phyloP scores from a whole-genome alignment of 2,329 filamentous ascomycete genomes.

The Ilyonectria mors-panacis region DNA sequence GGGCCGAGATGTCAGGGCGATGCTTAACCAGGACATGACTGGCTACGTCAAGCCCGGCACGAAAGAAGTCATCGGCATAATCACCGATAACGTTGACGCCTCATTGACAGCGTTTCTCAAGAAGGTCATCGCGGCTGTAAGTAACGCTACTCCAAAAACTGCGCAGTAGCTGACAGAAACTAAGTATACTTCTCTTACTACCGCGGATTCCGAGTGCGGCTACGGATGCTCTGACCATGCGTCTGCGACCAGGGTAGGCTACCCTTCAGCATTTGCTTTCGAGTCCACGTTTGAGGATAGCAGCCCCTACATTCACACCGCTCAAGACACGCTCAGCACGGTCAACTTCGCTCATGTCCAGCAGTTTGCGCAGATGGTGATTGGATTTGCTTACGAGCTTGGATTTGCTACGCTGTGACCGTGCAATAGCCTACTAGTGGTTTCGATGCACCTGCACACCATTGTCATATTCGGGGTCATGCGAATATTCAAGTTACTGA shows the following conservation, averaged over 20 bases:
- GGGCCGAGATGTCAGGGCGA: constrained; percentile 55
- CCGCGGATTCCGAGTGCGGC: constrained; percentile 65
- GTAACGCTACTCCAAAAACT: neutral
- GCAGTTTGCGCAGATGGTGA: constrained; percentile 70
- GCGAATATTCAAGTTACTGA: too few relatives aligned
- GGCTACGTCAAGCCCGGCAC: constrained; percentile 54
- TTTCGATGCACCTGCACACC: too few relatives aligned
- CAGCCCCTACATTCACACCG: constrained; percentile 81
- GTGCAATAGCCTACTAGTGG: too few relatives aligned
- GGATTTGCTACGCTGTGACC: constrained; percentile 61
- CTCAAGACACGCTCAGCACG: constrained; percentile 79
- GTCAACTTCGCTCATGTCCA: constrained; percentile 77
- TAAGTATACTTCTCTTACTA: constrained; percentile 56
- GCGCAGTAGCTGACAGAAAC: neutral
- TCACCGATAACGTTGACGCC: constrained; percentile 57
- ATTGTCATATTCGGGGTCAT: too few relatives aligned
- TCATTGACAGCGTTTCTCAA: constrained; percentile 56
- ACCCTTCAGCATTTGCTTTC: constrained; percentile 76
- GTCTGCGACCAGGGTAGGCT: constrained; percentile 76
- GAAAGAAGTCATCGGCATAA: constrained; percentile 53
- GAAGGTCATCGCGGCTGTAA: constrained; percentile 52
- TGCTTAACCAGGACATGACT: constrained; percentile 63
- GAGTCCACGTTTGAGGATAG: constrained; percentile 72
- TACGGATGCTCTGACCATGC: constrained; percentile 76
- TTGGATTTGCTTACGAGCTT: constrained; percentile 64